Evolutionary conservation across 371 early-diverging fungal species (phyloP), one percentile per base, ranked within the genome.

Genomic region (Lichtheimia hyalospora): DNA sequence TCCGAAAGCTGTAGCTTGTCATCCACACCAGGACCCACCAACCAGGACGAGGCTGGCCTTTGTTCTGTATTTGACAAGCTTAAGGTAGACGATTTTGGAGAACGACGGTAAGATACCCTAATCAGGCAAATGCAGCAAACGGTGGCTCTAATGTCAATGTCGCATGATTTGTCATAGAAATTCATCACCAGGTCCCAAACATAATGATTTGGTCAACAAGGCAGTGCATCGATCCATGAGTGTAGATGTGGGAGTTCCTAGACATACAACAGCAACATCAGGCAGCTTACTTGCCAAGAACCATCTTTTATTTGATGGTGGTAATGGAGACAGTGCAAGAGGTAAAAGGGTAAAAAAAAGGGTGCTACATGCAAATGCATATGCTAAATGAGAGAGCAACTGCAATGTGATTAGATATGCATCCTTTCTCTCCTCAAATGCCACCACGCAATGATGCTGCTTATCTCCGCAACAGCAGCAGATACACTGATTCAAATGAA

Each of bases 171-270:
- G 28, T 42, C 46, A 25, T 49, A 57, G 58, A 55, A 59, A 54
- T 28, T 55, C 49, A 42, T 51, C 52, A 24, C 51, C 49, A 20
- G 34, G 28, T 34, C 42, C 49, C 28, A 48, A 62, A 20, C 49
- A 50, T 40, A 24, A 25, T 24, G 62, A 62, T 20, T 57, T 64
- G 21, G 67, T 62, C 27, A 49, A 52, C 24, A 66, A 49, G 49
- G 60, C 60, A 46, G 46, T 46, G 20, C 65, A 68, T 46, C 53
- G 69, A 40, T 73, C 73, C 21, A 67, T 69, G 54, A 67, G 69
- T 48, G 59, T 73, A 10, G 73, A 73, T 43, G 69, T 68, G 12
- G 67, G 66, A 27, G 52, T 64, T 10, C 52, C 52, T 13, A 55
- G 23, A 27, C 64, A 42, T 15, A 27, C 54, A 39, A 15, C 44